Base-by-base conservation (phyloP, 495 filamentous ascomycete genomes). In the Penicillium cosmopolitanum region DNA sequence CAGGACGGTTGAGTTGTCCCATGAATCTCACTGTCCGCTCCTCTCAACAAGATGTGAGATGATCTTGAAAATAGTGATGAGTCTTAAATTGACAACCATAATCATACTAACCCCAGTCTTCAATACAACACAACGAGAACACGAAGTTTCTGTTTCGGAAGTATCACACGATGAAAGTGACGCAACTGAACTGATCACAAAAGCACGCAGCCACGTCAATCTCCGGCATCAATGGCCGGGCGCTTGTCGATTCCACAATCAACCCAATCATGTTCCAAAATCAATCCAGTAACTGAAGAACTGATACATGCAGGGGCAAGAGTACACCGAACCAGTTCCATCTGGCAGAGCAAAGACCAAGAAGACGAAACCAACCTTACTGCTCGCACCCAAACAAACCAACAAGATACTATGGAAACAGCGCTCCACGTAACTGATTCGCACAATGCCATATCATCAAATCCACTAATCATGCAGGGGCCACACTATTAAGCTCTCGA, bases 381-480 rank as follows among this genome's bases (percentile, higher is more conserved):
- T 10, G 4, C 42, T 44, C 1, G 7, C 42, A 44, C 15, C n/a
- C 4, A 44, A 16, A 44, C 42, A 44, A 44, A 16, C 7, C 21
- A 44, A 44, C 16, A 4, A 5, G 46, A 48, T 23, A 6, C 42
- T 19, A 11, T 46, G 18, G 42, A 46, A 21, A 0, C 5, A 16
- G 23, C 7, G 9, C 35, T 58, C 56, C 61, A 57, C 62, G 57
- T 57, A 60, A 56, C 34, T 57, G 18, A 36, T 42, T 40, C 55
- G 21, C 19, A 44, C 46, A 35, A 8, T 40, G 40, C 19, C 23
- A 21, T 44, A 23, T 16, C 52, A 47, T 21, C 13, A 19, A 38
- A 48, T 51, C 59, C 59, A 56, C 64, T 42, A 42, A 46, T 43
- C 28, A 67, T 67, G 67, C 67, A 69, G 64, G 67, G 67, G 67